Evolutionary conservation across 2,329 filamentous ascomycete genomes (phyloP).

Genomic region (Ascochyta lentis): DNA sequence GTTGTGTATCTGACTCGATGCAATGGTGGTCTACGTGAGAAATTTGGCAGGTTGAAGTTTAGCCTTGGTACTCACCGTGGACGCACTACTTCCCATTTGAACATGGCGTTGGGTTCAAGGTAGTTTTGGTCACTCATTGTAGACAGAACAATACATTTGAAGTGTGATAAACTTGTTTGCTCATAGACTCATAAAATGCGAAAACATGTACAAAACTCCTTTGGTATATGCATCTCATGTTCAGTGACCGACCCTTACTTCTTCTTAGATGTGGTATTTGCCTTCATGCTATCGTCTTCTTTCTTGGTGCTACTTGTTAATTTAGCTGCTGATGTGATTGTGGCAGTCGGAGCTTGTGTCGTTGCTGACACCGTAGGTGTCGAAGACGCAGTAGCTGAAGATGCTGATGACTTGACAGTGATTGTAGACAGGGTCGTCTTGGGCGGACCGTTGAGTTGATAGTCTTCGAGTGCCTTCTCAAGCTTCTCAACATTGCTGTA

Average conservation of each 20-base stretch:
- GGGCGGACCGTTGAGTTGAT: slow-evolving; percentile 31
- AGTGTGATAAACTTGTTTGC: background rate
- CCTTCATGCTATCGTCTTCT: slow-evolving; percentile 7
- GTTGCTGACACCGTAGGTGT: background rate
- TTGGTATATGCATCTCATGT: background rate
- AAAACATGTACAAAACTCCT: background rate
- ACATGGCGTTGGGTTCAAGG: no score
- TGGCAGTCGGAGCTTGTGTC: background rate
- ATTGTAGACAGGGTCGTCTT: slow-evolving; percentile 28
- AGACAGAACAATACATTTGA: background rate
- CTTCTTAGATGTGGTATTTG: slow-evolving; percentile 10
- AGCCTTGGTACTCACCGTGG: no score
- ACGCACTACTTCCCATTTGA: no score
- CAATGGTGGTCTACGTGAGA: background rate
- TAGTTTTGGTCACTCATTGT: background rate
- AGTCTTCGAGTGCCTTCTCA: slow-evolving; percentile 37
- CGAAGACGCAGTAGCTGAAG: background rate
- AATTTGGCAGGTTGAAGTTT: no score
- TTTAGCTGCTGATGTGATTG: slow-evolving; percentile 11
- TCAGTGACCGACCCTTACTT: background rate
- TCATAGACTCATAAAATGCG: background rate
- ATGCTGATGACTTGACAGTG: slow-evolving; percentile 3
- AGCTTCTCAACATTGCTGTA: slow-evolving; percentile 35
- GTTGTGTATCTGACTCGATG: background rate
- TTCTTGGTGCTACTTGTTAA: slow-evolving; percentile 12